Conservation (phyloP, 1,284 basidiomycete species). For the Trichosporon faecale region DNA sequence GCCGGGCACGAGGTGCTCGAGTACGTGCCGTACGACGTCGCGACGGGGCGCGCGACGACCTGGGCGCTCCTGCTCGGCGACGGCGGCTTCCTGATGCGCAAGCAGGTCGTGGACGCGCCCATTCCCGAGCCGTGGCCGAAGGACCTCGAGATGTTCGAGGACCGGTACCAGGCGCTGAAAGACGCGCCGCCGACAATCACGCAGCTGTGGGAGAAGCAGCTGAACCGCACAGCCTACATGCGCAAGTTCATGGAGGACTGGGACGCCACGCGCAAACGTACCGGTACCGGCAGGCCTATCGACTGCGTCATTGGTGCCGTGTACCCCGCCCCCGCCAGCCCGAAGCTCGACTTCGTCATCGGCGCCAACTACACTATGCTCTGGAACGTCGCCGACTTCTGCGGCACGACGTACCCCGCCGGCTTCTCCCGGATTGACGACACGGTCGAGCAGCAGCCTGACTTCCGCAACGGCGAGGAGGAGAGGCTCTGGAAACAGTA, state of each 20-base stretch:
- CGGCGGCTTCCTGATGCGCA: slow-evolving; percentile 17
- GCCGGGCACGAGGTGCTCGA: slow-evolving; percentile 61
- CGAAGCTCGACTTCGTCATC: slow-evolving; percentile 16
- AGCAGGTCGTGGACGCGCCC: not conserved
- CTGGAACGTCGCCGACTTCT: slow-evolving; percentile 57
- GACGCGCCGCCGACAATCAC: slow-evolving; percentile 14
- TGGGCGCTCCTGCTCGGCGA: slow-evolving; percentile 18
- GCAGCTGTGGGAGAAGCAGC: slow-evolving; percentile 22
- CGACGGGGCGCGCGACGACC: slow-evolving; percentile 10
- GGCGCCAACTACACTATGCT: slow-evolving; percentile 20
- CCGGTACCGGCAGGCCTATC: slow-evolving; percentile 21
- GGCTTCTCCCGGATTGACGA: slow-evolving; percentile 54
- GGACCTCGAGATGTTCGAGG: slow-evolving; percentile 13
- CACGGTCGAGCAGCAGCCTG: slow-evolving; percentile 36
- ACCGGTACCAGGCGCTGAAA: slow-evolving; percentile 13
- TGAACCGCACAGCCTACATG: slow-evolving; percentile 16
- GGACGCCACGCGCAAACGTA: slow-evolving; percentile 12
- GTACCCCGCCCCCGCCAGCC: slow-evolving; percentile 15
- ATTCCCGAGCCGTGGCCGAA: slow-evolving; percentile 27
- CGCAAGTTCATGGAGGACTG: slow-evolving; percentile 18
- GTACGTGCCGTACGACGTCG: slow-evolving; percentile 31
- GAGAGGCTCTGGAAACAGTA: slow-evolving; percentile 56
- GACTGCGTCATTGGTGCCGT: slow-evolving; percentile 24
- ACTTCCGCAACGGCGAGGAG: slow-evolving; percentile 57
- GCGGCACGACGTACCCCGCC: slow-evolving; percentile 62